A percentile compares a stretch with the other conserved stretches of the same genome.
Evolutionary conservation across 495 filamentous ascomycete species (phyloP).

Genomic region (Sporormia fimetaria): DNA sequence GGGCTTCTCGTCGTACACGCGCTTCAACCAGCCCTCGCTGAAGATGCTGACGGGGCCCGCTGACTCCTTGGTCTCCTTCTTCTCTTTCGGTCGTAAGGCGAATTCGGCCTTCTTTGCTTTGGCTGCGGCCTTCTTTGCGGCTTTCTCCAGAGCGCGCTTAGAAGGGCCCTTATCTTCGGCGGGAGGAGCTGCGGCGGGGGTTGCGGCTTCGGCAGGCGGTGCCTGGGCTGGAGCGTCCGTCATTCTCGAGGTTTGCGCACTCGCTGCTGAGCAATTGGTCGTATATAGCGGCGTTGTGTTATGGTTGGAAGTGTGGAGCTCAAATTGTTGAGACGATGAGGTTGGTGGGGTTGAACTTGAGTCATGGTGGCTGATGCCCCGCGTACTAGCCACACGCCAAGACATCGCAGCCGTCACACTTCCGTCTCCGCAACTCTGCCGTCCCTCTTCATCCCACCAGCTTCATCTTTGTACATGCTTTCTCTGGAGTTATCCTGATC

Average conservation of each 20-base stretch:
- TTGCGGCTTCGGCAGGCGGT: background rate
- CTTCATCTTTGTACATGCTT: no score
- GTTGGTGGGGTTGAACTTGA: no score
- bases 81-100: slow-evolving; percentile 24
- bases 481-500: no score
- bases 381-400: no score
- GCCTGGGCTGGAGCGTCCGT: slow-evolving; percentile 1
- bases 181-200: background rate
- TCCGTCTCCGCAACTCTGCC: no score
- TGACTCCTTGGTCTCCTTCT: background rate
- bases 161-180: slow-evolving; percentile 27
- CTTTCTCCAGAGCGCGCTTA: slow-evolving; percentile 27
- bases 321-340: no score
- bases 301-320: no score
- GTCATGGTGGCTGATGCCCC: no score
- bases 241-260: background rate
- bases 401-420: no score
- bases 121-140: slow-evolving; percentile 28
- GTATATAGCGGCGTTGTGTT: background rate
- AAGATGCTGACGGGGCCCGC: slow-evolving; percentile 58
- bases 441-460: no score
- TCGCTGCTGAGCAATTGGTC: background rate
- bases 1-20: slow-evolving; percentile 68
- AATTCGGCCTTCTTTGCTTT: slow-evolving; percentile 29
- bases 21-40: slow-evolving; percentile 69